Evolutionary conservation across 2,329 filamentous ascomycete genomes (phyloP).

Genomic region (Phialemoniopsis sp.): DNA sequence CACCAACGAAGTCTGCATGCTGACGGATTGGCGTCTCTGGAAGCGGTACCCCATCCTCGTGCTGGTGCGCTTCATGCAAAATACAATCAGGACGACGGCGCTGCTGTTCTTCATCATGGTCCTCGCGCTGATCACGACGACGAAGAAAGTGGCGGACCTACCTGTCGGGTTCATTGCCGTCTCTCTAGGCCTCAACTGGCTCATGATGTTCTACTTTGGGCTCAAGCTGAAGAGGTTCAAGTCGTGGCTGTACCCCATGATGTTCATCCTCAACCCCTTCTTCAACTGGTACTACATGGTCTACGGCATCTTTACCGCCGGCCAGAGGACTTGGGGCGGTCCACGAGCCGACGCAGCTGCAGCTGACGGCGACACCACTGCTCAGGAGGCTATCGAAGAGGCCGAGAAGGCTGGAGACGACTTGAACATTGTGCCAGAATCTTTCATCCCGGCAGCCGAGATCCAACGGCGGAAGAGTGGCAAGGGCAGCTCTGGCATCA

Average conservation of each 20-base stretch:
- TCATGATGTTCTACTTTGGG: slow-evolving; percentile 95
- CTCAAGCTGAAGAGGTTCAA: slow-evolving; percentile 84
- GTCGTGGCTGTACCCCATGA: slow-evolving; percentile 89
- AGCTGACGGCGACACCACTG: slow-evolving; percentile 66
- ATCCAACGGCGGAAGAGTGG: slow-evolving; percentile 21
- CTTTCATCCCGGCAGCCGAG: slow-evolving; percentile 62
- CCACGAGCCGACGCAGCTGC: slow-evolving; percentile 84
- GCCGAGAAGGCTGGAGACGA: slow-evolving; percentile 80
- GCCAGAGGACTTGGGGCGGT: slow-evolving; percentile 92
- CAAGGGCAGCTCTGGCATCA: slow-evolving; percentile 30
- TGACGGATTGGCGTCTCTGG: slow-evolving; percentile 92
- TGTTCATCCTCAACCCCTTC: slow-evolving; percentile 94
- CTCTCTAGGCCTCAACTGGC: slow-evolving; percentile 88
- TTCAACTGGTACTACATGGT: slow-evolving; percentile 99
- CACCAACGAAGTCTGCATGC: slow-evolving; percentile 97
- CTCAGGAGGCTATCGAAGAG: slow-evolving; percentile 78
- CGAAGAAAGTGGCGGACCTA: slow-evolving; percentile 70
- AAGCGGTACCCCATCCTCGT: slow-evolving; percentile 83
- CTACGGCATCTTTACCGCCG: slow-evolving; percentile 91
- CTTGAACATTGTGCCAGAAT: slow-evolving; percentile 83
- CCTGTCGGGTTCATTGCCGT: slow-evolving; percentile 93
- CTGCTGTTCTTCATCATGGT: slow-evolving; percentile 93
- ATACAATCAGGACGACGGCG: slow-evolving; percentile 92
- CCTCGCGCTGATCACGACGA: slow-evolving; percentile 79
- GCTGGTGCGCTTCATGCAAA: slow-evolving; percentile 87